These are phyloP conservation scores for Sicyos edulis DNA, from an alignment of 306 rosid species.

Conservation along the genomic window DNA sequence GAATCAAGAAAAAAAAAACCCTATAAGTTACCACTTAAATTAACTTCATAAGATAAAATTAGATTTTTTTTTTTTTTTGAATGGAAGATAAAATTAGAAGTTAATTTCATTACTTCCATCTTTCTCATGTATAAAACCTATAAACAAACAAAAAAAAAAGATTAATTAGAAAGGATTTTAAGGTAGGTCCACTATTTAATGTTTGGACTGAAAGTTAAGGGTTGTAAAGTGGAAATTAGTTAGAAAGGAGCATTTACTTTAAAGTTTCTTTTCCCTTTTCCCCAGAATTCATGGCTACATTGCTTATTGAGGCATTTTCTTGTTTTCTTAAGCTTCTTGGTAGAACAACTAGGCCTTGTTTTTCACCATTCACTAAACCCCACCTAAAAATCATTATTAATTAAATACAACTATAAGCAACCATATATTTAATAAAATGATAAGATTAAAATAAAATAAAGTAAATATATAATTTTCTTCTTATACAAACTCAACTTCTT, in stretches of 20 bases:
- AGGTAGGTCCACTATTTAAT: conserved; percentile 1
- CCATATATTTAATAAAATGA: neutral
- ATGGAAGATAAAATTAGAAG: neutral
- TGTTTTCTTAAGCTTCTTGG: conserved; percentile 5
- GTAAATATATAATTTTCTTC: too few relatives aligned
- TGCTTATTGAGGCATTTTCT: neutral
- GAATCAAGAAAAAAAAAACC: too few relatives aligned
- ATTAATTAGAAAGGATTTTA: neutral
- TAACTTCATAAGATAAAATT: too few relatives aligned
- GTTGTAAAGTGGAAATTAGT: conserved; percentile 7
- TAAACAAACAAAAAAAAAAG: neutral
- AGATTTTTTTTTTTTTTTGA: too few relatives aligned
- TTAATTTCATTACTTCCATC: neutral
- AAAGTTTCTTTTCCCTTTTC: conserved; percentile 9
- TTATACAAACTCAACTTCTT: too few relatives aligned
- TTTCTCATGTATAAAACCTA: neutral
- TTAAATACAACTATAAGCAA: neutral
- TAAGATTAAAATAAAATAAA: too few relatives aligned
- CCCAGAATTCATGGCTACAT: conserved; percentile 13
- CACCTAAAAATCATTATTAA: neutral
- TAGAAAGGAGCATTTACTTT: conserved; percentile 15
- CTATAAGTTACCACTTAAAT: neutral
- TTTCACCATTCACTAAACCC: neutral
- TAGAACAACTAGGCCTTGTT: neutral
- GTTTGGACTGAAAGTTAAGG: conserved; percentile 10